phyloP scores from a whole-genome alignment of 306 rosid species.

The Luffa aegyptiaca region DNA sequence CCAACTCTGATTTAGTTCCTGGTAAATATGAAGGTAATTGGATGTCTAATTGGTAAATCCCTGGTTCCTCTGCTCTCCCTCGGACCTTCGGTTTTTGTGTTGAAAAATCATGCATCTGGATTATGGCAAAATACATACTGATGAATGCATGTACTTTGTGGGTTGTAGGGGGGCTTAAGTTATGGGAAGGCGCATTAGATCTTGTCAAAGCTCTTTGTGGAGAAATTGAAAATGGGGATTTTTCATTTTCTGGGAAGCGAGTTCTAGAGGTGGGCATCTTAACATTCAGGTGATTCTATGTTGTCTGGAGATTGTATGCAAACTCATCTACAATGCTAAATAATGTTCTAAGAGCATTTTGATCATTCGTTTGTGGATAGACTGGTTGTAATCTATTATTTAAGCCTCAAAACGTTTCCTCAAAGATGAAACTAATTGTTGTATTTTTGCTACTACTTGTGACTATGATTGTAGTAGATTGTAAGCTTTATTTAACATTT shows the following conservation, averaged over 20 bases:
- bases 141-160: slow-evolving; percentile 12
- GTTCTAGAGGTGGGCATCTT: slow-evolving; percentile 74
- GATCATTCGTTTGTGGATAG: neutral
- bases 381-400: neutral
- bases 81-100: neutral
- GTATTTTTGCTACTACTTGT: neutral
- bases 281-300: slow-evolving; percentile 23
- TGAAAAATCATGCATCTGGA: neutral
- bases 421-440: neutral
- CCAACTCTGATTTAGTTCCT: slow-evolving; percentile 85
- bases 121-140: neutral
- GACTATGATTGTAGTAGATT: neutral
- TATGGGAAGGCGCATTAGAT: slow-evolving; percentile 92
- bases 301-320: neutral
- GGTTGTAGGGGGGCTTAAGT: slow-evolving; percentile 67
- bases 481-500: neutral
- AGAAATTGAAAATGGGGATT: slow-evolving; percentile 34
- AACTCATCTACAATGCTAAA: neutral
- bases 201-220: slow-evolving; percentile 60
- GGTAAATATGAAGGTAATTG: slow-evolving; percentile 78
- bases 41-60: slow-evolving; percentile 3
- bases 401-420: neutral
- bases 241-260: slow-evolving; percentile 45
- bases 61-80: neutral
- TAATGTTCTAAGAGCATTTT: neutral